phyloP scores from a whole-genome alignment of 2,329 filamentous ascomycete species.

The Monilinia fructicola region DNA sequence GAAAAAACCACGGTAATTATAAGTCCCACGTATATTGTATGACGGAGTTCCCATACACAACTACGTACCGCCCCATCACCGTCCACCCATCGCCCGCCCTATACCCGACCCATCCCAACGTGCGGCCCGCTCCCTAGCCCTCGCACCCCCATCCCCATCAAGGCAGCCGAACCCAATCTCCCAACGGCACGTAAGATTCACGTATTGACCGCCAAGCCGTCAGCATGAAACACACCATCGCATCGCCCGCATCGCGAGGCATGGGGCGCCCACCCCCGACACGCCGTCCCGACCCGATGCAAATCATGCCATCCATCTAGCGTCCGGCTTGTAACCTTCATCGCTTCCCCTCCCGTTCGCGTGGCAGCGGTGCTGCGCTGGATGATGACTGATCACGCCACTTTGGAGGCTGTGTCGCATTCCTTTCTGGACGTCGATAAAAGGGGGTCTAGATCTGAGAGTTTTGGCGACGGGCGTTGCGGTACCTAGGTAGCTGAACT shows the following conservation, averaged over 20 bases:
- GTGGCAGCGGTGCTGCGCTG: background rate
- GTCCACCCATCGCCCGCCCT: too few relatives aligned
- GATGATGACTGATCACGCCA: background rate
- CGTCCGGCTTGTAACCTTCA: background rate
- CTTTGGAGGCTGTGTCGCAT: background rate
- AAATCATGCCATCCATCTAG: background rate
- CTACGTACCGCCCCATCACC: too few relatives aligned
- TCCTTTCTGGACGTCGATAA: too few relatives aligned
- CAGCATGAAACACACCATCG: slow-evolving; percentile 10
- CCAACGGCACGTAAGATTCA: background rate
- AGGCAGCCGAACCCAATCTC: background rate
- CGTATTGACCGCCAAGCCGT: background rate
- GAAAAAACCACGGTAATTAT: too few relatives aligned
- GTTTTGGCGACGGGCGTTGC: too few relatives aligned
- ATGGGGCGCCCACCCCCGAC: background rate
- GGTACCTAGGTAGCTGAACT: too few relatives aligned
- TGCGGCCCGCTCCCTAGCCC: background rate
- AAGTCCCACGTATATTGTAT: too few relatives aligned
- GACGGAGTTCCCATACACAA: too few relatives aligned
- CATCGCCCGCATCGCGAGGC: background rate
- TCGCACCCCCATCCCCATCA: too few relatives aligned
- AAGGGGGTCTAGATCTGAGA: background rate
- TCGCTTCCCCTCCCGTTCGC: background rate
- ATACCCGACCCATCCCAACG: background rate
- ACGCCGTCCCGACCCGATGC: background rate